A percentile compares a stretch with the other conserved stretches of the same genome.
phyloP scores from a whole-genome alignment of 306 rosid genomes.

The Oxytropis ochrocephala region DNA sequence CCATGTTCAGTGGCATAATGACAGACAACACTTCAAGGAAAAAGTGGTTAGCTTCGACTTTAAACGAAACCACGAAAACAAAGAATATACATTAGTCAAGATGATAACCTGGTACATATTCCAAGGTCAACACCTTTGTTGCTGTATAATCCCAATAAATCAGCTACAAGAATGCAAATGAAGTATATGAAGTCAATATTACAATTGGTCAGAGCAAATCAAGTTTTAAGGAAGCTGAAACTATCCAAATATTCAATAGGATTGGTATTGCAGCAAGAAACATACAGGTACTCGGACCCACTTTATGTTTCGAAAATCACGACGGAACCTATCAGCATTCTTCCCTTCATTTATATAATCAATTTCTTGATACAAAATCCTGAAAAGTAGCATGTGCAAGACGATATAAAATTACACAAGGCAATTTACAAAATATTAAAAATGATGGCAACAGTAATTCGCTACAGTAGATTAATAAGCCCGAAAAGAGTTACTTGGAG shows the following conservation, averaged over 20 bases:
- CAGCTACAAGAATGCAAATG: conserved; percentile 38
- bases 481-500: not conserved
- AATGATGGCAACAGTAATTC: not conserved
- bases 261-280: conserved; percentile 36
- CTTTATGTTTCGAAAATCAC: conserved; percentile 84
- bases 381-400: conserved; percentile 31
- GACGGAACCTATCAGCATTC: conserved; percentile 79
- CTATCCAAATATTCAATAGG: not conserved
- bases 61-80: not conserved
- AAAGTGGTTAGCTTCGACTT: not conserved
- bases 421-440: not conserved
- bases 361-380: conserved; percentile 91
- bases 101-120: conserved; percentile 87
- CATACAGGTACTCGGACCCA: conserved; percentile 99
- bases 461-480: not conserved
- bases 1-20: not conserved
- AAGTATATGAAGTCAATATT: not conserved
- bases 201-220: not conserved
- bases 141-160: conserved; percentile 96
- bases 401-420: not conserved
- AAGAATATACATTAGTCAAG: conserved; percentile 22
- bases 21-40: not conserved
- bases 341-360: conserved; percentile 91
- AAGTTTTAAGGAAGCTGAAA: conserved; percentile 7
- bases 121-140: conserved; percentile 76